Evolutionary conservation across 1,284 basidiomycete species (phyloP), one percentile per base, ranked within the genome.

Genomic region (Ganoderma sp.): DNA sequence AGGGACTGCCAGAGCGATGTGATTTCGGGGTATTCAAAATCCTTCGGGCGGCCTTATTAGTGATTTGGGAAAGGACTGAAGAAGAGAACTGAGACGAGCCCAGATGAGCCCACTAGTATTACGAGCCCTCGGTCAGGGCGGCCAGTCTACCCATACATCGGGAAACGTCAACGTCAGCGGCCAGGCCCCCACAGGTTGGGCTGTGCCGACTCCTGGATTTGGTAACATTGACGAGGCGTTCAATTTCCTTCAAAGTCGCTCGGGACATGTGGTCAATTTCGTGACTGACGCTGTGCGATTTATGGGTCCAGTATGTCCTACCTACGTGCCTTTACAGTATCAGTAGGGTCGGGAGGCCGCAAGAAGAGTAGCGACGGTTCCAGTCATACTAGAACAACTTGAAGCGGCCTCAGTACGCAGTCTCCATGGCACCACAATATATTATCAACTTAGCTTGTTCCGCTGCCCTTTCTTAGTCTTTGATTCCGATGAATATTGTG

Each of bases 51-150:
- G 39, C 22, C 22, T 60, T 60, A 60, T 39, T 6, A 9, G 19
- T 43, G 15, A 34, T 9, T 19, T 34, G 56, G 25, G 56, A n/a
- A 37, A 37, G 3, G 48, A 10, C 48, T 52, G 22, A 25, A 52
- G 22, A 14, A 52, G 48, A 25, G 22, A 50, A 12, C 48, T 22
- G 34, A 58, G 9, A 58, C 56, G 56, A n/a, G 56, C 28, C 14
- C 56, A 32, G 32, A 32, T 3, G 32, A 32, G 32, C 32, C 32
- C 32, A 32, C 32, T 32, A 28, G 25, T 28, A 28, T 2, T 1
- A 32, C 32, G 32, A n/a, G 56, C 28, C 14, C 56, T 57, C 56
- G 56, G 19, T 58, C 56, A 57, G 56, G 32, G 14, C 58, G 17
- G 39, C 25, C 22, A 22, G n/a, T 15, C 22, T 41, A 25, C 22